phyloP scores from a whole-genome alignment of 2,329 filamentous ascomycete genomes.

The Tolypocladium endophyticum region DNA sequence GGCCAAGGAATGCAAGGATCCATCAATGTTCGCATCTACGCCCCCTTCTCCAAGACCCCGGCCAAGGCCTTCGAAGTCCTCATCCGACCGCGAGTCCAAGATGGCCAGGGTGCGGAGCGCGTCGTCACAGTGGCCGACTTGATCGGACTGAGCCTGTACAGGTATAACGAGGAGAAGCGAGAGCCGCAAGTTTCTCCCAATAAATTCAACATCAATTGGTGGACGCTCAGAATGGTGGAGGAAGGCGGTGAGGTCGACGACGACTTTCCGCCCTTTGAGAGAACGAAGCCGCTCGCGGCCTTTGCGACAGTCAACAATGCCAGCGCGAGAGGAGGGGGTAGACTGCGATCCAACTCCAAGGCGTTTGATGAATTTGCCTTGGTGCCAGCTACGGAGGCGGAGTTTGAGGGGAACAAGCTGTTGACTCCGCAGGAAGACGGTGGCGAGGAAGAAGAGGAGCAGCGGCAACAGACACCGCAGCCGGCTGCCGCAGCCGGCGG shows the following conservation, averaged over 20 bases:
- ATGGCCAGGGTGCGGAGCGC: slow-evolving; percentile 49
- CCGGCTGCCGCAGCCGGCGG: background rate
- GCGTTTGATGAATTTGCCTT: slow-evolving; percentile 77
- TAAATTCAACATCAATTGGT: slow-evolving; percentile 70
- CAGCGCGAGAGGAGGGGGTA: slow-evolving; percentile 52
- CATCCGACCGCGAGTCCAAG: slow-evolving; percentile 58
- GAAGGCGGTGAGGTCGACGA: slow-evolving; percentile 78
- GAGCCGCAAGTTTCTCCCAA: slow-evolving; percentile 54
- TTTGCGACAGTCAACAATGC: slow-evolving; percentile 79
- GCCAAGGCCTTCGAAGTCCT: slow-evolving; percentile 61
- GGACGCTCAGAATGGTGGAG: slow-evolving; percentile 75
- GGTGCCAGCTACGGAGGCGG: slow-evolving; percentile 58
- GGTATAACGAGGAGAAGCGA: slow-evolving; percentile 66
- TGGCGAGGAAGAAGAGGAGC: slow-evolving; percentile 37
- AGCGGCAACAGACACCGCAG: slow-evolving; percentile 1
- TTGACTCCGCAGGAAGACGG: slow-evolving; percentile 57
- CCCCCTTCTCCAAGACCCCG: slow-evolving; percentile 56
- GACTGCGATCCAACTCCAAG: slow-evolving; percentile 58
- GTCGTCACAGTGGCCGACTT: slow-evolving; percentile 66
- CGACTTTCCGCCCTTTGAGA: slow-evolving; percentile 69
- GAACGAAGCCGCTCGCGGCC: slow-evolving; percentile 62
- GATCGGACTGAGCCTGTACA: slow-evolving; percentile 70
- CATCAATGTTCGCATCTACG: slow-evolving; percentile 67
- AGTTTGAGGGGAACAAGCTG: slow-evolving; percentile 58
- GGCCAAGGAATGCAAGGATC: slow-evolving; percentile 71